phyloP scores from a whole-genome alignment of 2,329 filamentous ascomycete species.

The Aspergillus ochraceus region DNA sequence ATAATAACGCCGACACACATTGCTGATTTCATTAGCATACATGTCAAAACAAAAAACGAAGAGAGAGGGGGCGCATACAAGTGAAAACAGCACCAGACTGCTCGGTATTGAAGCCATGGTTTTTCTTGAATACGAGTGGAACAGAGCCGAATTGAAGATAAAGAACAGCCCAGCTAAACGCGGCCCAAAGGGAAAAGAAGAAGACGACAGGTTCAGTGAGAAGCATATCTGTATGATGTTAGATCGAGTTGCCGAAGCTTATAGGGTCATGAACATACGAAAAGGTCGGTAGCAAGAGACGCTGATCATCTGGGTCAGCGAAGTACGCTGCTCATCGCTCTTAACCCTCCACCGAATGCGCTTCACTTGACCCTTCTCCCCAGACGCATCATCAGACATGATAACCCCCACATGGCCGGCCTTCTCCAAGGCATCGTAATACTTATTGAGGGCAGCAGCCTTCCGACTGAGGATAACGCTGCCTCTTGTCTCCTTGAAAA shows the following conservation, averaged over 20 bases:
- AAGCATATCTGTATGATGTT: conserved; percentile 48
- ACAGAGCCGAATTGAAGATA: conserved; percentile 83
- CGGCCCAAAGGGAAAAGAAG: conserved; percentile 83
- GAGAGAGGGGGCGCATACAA: conserved; percentile 25
- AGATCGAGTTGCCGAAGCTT: background rate
- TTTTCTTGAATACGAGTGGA: conserved; percentile 70
- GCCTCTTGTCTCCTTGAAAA: conserved; percentile 81
- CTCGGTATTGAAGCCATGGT: conserved; percentile 67
- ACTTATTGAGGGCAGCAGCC: conserved; percentile 70
- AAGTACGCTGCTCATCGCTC: conserved; percentile 73
- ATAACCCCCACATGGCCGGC: conserved; percentile 61
- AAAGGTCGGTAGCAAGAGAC: conserved; percentile 78
- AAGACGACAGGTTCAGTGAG: conserved; percentile 64
- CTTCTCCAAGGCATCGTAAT: conserved; percentile 72
- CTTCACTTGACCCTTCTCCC: conserved; percentile 33
- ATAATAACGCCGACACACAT: conserved; percentile 68
- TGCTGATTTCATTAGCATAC: conserved; percentile 40
- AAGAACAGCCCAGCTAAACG: conserved; percentile 85
- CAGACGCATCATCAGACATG: conserved; percentile 35
- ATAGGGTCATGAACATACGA: conserved; percentile 37
- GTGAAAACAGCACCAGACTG: conserved; percentile 72
- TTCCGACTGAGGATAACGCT: conserved; percentile 77
- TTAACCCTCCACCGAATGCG: conserved; percentile 79
- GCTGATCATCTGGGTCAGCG: conserved; percentile 67
- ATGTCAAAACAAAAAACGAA: too few relatives aligned